Base-by-base conservation (phyloP, 306 rosid species). In the Prosopis cineraria region DNA sequence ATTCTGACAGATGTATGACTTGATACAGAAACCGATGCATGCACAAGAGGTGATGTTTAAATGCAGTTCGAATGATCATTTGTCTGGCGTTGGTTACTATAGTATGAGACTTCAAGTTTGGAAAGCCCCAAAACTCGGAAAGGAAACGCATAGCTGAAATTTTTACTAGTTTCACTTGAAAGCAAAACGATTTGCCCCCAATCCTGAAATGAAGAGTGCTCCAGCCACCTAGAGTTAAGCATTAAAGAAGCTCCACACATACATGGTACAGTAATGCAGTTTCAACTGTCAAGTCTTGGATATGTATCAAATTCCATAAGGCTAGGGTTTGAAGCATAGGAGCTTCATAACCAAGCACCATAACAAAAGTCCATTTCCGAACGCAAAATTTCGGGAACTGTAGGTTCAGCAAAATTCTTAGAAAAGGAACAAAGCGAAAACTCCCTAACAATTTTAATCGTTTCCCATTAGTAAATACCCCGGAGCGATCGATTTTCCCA, bases 401-500 rank as follows among this genome's bases (percentile, higher is more conserved):
- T 65, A 22, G 31, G 22, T 14, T 53, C 44, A 48, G 64, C 74
- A 31, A 13, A 29, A 24, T 30, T 55, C 47, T 20, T 50, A 19
- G 0, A 33, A 11, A 22, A 31, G 64, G 48, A 0, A 64, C 12
- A 30, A 63, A 52, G 3, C 13, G 10, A 8, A 33, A 29, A 20
- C 44, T 11, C 31, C 39, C 0, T 24, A 25, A 76, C 40, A 40
- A 48, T 11, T 25, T 40, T 1, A 34, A 36, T 9, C 11, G 47
- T 71, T 22, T 55, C 22, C 48, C 41, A 17, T 52, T 3, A 55
- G 58, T 45, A n/a, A 10, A 24, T 80, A 89, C 98, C 98, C 48
- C 96, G 90, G 41, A 94, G 84, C 5, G 92, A 88, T 44, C 88
- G 92, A 62, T 89, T 84, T 19, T 83, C 85, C 87, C 90, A 83